Conservation (phyloP, 176 grass and related monocot species). For the Saccharum spontaneum region DNA sequence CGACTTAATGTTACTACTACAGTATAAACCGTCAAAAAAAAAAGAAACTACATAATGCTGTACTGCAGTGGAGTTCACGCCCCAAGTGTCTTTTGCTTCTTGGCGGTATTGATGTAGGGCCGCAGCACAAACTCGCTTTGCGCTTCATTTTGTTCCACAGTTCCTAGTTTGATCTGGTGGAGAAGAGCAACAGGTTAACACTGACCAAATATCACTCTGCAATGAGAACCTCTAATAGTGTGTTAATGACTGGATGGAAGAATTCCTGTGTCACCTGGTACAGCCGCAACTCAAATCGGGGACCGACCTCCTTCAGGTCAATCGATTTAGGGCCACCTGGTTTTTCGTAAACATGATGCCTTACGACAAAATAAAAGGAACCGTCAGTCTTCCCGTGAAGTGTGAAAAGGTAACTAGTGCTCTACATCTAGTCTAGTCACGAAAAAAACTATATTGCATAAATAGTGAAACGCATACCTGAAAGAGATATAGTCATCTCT, state of each 20-base stretch:
- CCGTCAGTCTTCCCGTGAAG: background rate
- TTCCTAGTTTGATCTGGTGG: constrained; percentile 64
- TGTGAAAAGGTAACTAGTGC: background rate
- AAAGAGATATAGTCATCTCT: constrained; percentile 86
- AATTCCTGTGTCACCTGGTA: constrained; percentile 54
- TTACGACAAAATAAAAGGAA: constrained; percentile 15
- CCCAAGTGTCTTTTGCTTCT: constrained; percentile 74
- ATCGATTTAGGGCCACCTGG: constrained; percentile 74
- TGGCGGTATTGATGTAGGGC: constrained; percentile 79
- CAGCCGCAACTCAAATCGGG: constrained; percentile 79
- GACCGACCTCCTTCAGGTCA: constrained; percentile 82
- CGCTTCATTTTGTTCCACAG: constrained; percentile 77
- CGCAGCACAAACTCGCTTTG: constrained; percentile 62
- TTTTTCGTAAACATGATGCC: constrained; percentile 92
- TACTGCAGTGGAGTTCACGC: constrained; percentile 28
- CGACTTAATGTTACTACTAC: background rate
- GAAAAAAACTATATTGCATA: background rate
- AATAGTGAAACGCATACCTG: constrained; percentile 47
- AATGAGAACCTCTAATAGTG: background rate
- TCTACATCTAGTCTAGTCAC: background rate
- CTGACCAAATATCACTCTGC: background rate
- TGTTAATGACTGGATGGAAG: background rate
- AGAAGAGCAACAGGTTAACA: constrained; percentile 5
- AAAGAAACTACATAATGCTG: background rate
- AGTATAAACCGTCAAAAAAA: background rate